Evolutionary conservation across 768 basidiomycete genomes (phyloP), one percentile per base, ranked within the genome.

Genomic region (Xerocomellus intermedius): DNA sequence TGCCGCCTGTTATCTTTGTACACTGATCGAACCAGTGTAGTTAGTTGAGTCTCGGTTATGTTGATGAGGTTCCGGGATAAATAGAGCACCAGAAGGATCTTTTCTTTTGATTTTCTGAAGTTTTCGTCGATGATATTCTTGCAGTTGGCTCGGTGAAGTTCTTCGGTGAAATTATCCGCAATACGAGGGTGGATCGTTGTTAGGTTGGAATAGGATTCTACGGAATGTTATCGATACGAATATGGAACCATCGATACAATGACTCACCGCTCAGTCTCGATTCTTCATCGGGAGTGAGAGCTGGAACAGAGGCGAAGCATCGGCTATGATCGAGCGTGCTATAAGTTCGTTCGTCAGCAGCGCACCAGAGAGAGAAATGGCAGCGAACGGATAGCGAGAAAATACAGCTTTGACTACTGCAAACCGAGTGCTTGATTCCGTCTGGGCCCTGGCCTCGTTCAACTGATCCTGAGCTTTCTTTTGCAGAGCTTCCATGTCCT

Each of bases 371-470:
- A 42, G 17, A 39, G 8, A 12, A 46, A 53, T 3, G 7, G 48
- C 45, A 56, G 64, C 51, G 30, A 52, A 60, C 55, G 65, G 57
- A 48, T 73, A 60, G 24, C 52, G 37, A 28, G 60, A 61, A 38
- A 75, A 55, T 12, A 74, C 59, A 28, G 66, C 69, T 35, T 66
- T 63, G 22, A 59, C 58, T 42, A 69, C 26, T 5, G 68, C 61
- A 13, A 62, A 61, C 39, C 68, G 64, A 17, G 68, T 61, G 16
- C 51, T 48, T 17, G 58, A 57, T 42, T 68, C 61, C 7, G 63
- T 57, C 42, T 62, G 52, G 4, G 44, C 44, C 21, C 24, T 53
- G 19, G 64, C 38, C 10, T 44, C 49, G 10, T 24, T 57, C 33
- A 63, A 52, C 8, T 51, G n/a, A 14, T 59, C 30, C 50, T 59